Conservation (phyloP, 208 protist genomes). For the Borovskyia barvae region DNA sequence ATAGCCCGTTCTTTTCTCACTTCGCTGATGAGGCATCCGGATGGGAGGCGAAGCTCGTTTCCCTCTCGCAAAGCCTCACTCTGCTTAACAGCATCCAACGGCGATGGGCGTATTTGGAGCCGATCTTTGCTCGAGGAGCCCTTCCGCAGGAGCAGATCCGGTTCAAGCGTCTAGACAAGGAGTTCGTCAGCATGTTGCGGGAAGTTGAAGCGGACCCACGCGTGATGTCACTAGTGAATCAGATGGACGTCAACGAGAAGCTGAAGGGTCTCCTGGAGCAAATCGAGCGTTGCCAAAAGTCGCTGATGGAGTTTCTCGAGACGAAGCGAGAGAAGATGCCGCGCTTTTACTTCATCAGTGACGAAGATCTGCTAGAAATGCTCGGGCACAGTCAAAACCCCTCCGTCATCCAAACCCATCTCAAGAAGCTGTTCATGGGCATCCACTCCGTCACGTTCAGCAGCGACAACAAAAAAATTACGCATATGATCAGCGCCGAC, state of each 20-base stretch:
- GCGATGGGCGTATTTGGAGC: slow-evolving; percentile 98
- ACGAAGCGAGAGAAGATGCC: slow-evolving; percentile 94
- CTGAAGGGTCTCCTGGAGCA: slow-evolving; percentile 91
- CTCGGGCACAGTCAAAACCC: slow-evolving; percentile 93
- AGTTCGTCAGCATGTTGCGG: slow-evolving; percentile 92
- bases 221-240: slow-evolving; percentile 88
- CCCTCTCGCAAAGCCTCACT: slow-evolving; percentile 79
- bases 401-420: slow-evolving; percentile 87
- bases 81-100: slow-evolving; percentile 96
- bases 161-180: slow-evolving; percentile 96
- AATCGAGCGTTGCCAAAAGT: slow-evolving; percentile 96
- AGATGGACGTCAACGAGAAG: slow-evolving; percentile 86
- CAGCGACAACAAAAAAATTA: slow-evolving; percentile 75
- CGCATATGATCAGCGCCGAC: slow-evolving; percentile 90
- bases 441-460: slow-evolving; percentile 89
- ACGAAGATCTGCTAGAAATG: slow-evolving; percentile 98
- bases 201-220: slow-evolving; percentile 87
- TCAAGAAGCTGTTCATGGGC: slow-evolving; percentile 95
- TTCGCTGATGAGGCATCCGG: slow-evolving; percentile 91
- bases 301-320: slow-evolving; percentile 97
- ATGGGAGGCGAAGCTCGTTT: slow-evolving; percentile 91
- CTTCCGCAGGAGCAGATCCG: slow-evolving; percentile 95
- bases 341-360: slow-evolving; percentile 99
- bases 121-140: slow-evolving; percentile 96
- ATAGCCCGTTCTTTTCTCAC: slow-evolving; percentile 92